These are phyloP conservation scores for Clonostachys rhizophaga DNA, from an alignment of 2,329 filamentous ascomycete species.

Conservation along the genomic window DNA sequence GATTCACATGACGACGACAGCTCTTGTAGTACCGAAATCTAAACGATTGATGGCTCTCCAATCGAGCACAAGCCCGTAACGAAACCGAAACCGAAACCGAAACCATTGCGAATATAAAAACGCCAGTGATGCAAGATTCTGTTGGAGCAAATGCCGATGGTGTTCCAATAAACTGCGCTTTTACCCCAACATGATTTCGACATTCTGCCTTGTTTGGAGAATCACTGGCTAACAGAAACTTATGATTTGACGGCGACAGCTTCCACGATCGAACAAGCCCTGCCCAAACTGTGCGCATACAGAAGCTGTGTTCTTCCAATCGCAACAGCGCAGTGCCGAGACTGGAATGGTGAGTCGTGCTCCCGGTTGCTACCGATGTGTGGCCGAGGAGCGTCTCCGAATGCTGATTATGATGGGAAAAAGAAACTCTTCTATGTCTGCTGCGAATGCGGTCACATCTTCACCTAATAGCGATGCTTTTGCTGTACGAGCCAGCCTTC, in stretches of 20 bases:
- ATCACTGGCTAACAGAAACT: constrained; percentile 36
- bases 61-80: too few species aligned
- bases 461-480: neutral
- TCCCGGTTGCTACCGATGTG: neutral
- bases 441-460: constrained; percentile 89
- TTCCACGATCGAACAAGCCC: constrained; percentile 80
- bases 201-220: constrained; percentile 11
- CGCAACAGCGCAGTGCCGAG: constrained; percentile 92
- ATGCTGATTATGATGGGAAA: constrained; percentile 7
- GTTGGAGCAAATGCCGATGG: too few species aligned
- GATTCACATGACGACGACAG: neutral
- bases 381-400: neutral
- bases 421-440: constrained; percentile 94
- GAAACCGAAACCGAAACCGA: too few species aligned
- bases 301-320: constrained; percentile 98
- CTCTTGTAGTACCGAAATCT: too few species aligned
- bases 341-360: constrained; percentile 84
- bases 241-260: constrained; percentile 51
- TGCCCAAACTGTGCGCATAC: constrained; percentile 82
- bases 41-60: too few species aligned
- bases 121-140: too few species aligned
- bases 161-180: too few species aligned
- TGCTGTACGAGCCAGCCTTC: neutral
- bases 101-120: too few species aligned
- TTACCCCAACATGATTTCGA: neutral